These are phyloP conservation scores for Aspergillus leporis DNA, from an alignment of 495 filamentous ascomycete species.

Conservation along the genomic window DNA sequence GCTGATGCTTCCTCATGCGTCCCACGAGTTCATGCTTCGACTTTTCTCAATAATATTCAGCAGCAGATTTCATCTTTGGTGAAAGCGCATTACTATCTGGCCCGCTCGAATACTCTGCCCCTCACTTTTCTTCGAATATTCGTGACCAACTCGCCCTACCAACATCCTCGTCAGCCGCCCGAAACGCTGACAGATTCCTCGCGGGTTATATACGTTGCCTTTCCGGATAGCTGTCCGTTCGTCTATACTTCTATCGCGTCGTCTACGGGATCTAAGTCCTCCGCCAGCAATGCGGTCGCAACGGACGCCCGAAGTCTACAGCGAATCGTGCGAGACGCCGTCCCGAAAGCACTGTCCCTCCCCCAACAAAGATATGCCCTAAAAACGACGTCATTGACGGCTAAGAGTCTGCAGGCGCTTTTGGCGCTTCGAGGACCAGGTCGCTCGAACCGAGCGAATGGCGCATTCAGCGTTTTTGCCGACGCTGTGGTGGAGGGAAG, in stretches of 20 bases:
- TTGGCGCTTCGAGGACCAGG: conserved; percentile 65
- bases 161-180: conserved; percentile 42
- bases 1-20: conserved; percentile 49
- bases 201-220: conserved; percentile 71
- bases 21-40: conserved; percentile 73
- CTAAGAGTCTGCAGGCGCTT: conserved; percentile 66
- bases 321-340: conserved; percentile 67
- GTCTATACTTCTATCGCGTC: conserved; percentile 67
- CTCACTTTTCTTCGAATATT: conserved; percentile 74
- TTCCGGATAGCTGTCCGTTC: conserved; percentile 74
- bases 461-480: conserved; percentile 77
- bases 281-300: conserved; percentile 27
- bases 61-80: conserved; percentile 68
- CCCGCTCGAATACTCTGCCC: conserved; percentile 60
- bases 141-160: conserved; percentile 72
- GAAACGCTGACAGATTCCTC: conserved; percentile 53
- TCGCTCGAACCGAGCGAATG: conserved; percentile 64
- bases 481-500: conserved; percentile 59
- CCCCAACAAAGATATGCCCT: conserved; percentile 68
- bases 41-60: conserved; percentile 73
- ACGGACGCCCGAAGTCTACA: conserved; percentile 64
- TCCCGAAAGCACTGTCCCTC: conserved; percentile 75
- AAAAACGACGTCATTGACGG: conserved; percentile 62
- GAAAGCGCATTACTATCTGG: conserved; percentile 77
- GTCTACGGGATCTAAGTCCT: conserved; percentile 30